Evolutionary conservation across 176 grass and related monocot genomes (phyloP), one percentile per base, ranked within the genome.

Genomic region (maize (Zea mays)): DNA sequence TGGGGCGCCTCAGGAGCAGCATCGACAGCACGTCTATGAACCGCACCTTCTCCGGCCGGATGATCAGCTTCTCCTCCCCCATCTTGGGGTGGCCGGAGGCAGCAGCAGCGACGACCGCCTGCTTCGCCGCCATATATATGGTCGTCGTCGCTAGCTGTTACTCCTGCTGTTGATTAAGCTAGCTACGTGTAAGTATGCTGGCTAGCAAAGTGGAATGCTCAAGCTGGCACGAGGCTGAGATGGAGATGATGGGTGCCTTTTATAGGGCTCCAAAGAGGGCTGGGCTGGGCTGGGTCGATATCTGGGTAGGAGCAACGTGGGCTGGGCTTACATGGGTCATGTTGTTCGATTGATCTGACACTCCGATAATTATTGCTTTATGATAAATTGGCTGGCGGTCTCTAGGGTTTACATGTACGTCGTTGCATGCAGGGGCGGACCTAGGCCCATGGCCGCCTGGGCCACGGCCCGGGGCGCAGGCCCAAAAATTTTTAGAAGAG

Each of bases 21-120:
- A 90, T 76, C 46, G 87, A 89, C 67, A 90, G 73, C 63, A 93
- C 55, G 78, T 90, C 84, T 43, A 90, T 40, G 57, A 93, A 60
- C 73, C 90, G 46, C 51, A 68, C 65, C 74, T 87, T 90, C 87
- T 93, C 84, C 36, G 68, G 52, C 63, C 81, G 73, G 43, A 82
- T 79, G 40, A 93, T 87, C 69, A 93, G 39, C 71, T 88, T 83
- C 86, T 88, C 83, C 65, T 35, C 75, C 10, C 85, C 85, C 85
- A 74, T 44, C 69, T 83, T 87, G 74, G 68, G 7, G 55, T 19
- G 34, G 6, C 46, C 19, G 6, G 17, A 8, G 47, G 7, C 10
- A 1, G 2, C 35, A 19, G 33, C 38, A 43, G 12, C 20, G 11
- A 0, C 43, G 13, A 16, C 42, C 34, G 2, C 42, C 42, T 35